Evolutionary conservation across 805 yeast genomes (phyloP).

Genomic region (Candida morakotiae): DNA sequence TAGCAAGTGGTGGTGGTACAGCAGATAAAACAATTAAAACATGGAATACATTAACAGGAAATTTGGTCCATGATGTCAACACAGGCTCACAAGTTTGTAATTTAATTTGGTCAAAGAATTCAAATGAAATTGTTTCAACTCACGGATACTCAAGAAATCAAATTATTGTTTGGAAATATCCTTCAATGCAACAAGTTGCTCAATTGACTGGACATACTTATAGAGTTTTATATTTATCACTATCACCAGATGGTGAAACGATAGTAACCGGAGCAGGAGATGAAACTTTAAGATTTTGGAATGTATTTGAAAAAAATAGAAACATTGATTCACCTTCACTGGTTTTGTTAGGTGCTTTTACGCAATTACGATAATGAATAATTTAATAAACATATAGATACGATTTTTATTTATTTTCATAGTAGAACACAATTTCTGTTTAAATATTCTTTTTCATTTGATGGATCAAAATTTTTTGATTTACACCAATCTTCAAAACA

Average conservation of each 20-base stretch:
- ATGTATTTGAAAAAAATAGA: conserved; percentile 77
- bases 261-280: conserved; percentile 99
- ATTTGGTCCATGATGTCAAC: conserved; percentile 72
- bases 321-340: conserved; percentile 56
- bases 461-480: conserved; percentile 18
- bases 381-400: background rate
- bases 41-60: conserved; percentile 87
- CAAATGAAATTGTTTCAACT: conserved; percentile 88
- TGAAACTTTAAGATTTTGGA: conserved; percentile 95
- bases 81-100: conserved; percentile 97
- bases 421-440: conserved; percentile 22
- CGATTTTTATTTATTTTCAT: conserved; percentile 5
- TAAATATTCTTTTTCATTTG: conserved; percentile 23
- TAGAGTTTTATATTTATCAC: conserved; percentile 81
- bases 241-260: conserved; percentile 95
- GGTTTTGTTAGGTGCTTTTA: conserved; percentile 68
- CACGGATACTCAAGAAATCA: conserved; percentile 94
- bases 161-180: conserved; percentile 90
- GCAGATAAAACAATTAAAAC: conserved; percentile 86
- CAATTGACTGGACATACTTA: conserved; percentile 92
- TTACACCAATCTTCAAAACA: conserved; percentile 28
- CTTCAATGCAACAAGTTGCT: conserved; percentile 88
- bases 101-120: conserved; percentile 85
- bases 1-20: conserved; percentile 97
- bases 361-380: conserved; percentile 55